These are phyloP conservation scores for Polygonum maritimum DNA, from an alignment of 148 eudicot species.

Conservation along the genomic window DNA sequence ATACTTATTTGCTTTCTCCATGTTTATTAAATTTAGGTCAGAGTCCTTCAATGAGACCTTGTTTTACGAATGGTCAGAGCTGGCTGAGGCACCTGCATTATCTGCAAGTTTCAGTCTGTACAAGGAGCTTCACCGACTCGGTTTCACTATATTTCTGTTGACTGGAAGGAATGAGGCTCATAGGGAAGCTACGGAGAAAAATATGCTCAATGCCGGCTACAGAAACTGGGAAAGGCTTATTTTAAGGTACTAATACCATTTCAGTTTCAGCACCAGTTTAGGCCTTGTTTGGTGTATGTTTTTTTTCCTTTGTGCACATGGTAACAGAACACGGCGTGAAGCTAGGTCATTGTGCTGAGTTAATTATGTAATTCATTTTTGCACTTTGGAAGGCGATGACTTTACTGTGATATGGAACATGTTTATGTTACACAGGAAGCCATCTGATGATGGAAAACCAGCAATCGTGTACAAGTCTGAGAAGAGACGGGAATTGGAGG, in stretches of 20 bases:
- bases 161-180: conserved; percentile 66
- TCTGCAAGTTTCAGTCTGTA: conserved; percentile 67
- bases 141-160: conserved; percentile 62
- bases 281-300: not conserved
- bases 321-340: not conserved
- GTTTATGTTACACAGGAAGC: conserved; percentile 25
- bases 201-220: conserved; percentile 51
- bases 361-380: not conserved
- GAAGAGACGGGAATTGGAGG: conserved; percentile 55
- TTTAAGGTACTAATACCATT: conserved; percentile 38
- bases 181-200: conserved; percentile 44
- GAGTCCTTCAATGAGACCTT: conserved; percentile 44
- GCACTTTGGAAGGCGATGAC: not conserved
- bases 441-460: conserved; percentile 39
- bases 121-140: conserved; percentile 51
- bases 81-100: conserved; percentile 59
- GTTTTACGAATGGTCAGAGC: conserved; percentile 45
- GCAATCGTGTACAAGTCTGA: conserved; percentile 64
- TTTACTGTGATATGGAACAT: not conserved
- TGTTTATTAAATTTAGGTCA: conserved; percentile 25
- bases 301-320: not conserved
- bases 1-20: not conserved
- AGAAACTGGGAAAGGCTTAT: conserved; percentile 62
- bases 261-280: not conserved
- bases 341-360: not conserved